Base-by-base conservation (phyloP, 805 yeast genomes). In the Ogataea allantospora region DNA sequence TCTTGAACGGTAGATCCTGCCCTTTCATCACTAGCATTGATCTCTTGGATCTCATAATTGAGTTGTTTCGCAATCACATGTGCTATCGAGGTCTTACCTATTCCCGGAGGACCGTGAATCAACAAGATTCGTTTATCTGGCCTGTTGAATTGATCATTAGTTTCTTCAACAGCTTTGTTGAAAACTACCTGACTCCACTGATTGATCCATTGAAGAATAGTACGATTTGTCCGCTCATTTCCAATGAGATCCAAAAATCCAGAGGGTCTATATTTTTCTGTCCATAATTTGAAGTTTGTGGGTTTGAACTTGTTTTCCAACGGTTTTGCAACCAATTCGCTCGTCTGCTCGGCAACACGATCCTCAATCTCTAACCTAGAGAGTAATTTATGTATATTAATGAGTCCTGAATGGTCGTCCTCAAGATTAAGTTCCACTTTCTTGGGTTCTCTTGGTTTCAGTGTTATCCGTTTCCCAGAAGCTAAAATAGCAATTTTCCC, bases 71-170 rank as follows among this genome's bases (percentile, higher is more conserved):
- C 93, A 24, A 88, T 72, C 1, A 88, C 76, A 54, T 89, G 96
- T 0, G 91, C 87, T 2, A 88, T 80, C 0, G 93, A 77, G 0
- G 98, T 89, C 56, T 91, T 91, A 7, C 99, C 99, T 12, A 83
- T 71, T 2, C 99, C 99, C 0, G 96, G 88, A 0, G 96, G 93
- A 0, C 99, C 99, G 56, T 83, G 88, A 8, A 93, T 73, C 27
- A 93, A 64, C 14, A 93, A 56, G 0, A 93, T 70, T 46, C 77
- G 82, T 35, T 72, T 71, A 11, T 59, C 64, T 0, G 89, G 89
- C 38, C 89, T 65, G 19, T 73, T 68, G 27, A 73, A 67, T 0
- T 77, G 75, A 53, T 81, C 88, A 36, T 39, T 27, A 8, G 43
- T 41, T 32, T 35, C 38, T 16, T 33, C 26, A 6, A 42, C 53